Evolutionary conservation across 257 asterid genomes (phyloP).

Genomic region (Thymus mandschuricus): DNA sequence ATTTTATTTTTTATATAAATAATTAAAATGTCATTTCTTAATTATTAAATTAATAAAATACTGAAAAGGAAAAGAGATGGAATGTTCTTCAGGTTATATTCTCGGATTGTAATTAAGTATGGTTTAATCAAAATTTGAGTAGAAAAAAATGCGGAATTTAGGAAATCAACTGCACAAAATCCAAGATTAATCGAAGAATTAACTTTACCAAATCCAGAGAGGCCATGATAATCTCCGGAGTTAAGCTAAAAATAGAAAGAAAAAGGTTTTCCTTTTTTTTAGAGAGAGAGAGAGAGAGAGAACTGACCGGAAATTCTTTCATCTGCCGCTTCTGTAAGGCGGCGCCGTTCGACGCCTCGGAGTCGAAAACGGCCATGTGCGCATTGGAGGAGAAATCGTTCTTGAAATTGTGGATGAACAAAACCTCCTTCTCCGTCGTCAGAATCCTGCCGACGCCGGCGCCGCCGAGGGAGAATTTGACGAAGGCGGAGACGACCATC

Average conservation of each 20-base stretch:
- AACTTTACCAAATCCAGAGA: background rate
- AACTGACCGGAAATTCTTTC: conserved; percentile 81
- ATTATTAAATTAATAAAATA: background rate
- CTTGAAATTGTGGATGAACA: conserved; percentile 51
- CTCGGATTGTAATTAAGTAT: conserved; percentile 7
- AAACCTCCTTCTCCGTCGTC: conserved; percentile 31
- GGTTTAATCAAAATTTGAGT: background rate
- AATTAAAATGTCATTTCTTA: background rate
- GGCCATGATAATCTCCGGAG: background rate
- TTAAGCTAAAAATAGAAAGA: background rate
- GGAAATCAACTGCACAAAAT: background rate
- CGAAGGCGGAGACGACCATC: conserved; percentile 52
- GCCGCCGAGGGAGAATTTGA: conserved; percentile 51
- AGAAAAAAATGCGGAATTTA: conserved; percentile 23
- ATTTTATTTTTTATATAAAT: background rate
- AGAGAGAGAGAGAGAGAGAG: background rate
- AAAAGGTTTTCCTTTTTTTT: background rate
- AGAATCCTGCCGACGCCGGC: conserved; percentile 36
- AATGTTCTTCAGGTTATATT: conserved; percentile 19
- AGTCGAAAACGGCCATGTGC: conserved; percentile 55
- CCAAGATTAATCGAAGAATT: background rate
- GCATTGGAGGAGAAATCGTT: conserved; percentile 47
- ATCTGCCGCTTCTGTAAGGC: conserved; percentile 56
- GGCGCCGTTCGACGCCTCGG: conserved; percentile 38
- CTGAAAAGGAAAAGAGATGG: background rate